Evolutionary conservation across 108 stramenopile species (phyloP).

Genomic region (Pseudonitzschia multiseries): DNA sequence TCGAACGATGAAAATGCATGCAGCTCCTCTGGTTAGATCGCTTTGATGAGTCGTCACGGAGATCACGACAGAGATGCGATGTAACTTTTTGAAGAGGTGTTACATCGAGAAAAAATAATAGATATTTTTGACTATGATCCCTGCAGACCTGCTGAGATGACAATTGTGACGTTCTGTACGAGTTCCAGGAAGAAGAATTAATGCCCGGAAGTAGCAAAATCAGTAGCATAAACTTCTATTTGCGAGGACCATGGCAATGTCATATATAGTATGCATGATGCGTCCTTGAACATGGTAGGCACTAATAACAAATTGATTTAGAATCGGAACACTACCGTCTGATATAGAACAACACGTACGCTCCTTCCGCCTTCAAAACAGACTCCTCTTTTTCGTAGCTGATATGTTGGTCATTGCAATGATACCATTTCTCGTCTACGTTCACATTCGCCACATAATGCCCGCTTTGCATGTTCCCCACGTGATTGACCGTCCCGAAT

Average conservation of each 20-base stretch:
- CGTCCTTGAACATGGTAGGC: neutral
- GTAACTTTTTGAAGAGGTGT: too few species aligned
- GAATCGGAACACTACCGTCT: constrained; percentile 40
- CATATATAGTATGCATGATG: neutral
- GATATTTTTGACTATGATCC: too few species aligned
- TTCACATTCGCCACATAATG: constrained; percentile 71
- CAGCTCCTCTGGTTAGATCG: neutral
- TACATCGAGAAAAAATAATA: too few species aligned
- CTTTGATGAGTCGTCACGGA: neutral
- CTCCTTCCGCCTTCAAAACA: constrained; percentile 58
- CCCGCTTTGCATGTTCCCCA: constrained; percentile 70
- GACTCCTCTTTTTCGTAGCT: constrained; percentile 39
- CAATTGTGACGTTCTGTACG: too few species aligned
- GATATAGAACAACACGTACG: constrained; percentile 80
- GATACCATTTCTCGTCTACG: constrained; percentile 69
- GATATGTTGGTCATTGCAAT: constrained; percentile 70
- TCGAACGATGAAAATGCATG: neutral
- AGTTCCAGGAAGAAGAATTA: too few species aligned
- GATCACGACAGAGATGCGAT: neutral
- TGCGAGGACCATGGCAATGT: too few species aligned
- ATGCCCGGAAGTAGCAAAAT: too few species aligned
- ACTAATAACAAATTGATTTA: too few species aligned
- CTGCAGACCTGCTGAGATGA: too few species aligned
- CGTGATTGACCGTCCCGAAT: constrained; percentile 77
- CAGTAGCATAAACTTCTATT: too few species aligned